Evolutionary conservation across 495 filamentous ascomycete species (phyloP).

Genomic region (Penicillium cataractarum): DNA sequence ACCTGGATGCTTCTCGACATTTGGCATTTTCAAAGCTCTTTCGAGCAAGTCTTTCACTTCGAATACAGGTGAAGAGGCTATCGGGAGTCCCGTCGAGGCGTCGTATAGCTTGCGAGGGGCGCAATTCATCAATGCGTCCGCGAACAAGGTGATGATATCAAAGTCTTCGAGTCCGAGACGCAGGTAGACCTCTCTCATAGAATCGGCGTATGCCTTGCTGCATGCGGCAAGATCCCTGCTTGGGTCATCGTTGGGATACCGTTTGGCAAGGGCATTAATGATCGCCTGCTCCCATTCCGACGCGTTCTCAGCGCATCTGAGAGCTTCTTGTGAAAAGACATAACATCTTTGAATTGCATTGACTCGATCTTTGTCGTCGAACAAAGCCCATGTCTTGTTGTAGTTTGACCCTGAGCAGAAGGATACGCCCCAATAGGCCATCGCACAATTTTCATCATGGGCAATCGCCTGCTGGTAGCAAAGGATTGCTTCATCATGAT

Average conservation of each 20-base stretch:
- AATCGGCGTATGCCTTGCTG: conserved; percentile 57
- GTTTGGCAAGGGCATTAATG: conserved; percentile 53
- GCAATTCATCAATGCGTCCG: conserved; percentile 67
- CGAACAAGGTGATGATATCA: conserved; percentile 61
- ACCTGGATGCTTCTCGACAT: conserved; percentile 54
- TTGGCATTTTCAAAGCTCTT: conserved; percentile 41
- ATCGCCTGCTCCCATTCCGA: conserved; percentile 54
- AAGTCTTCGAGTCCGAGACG: conserved; percentile 51
- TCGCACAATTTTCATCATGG: conserved; percentile 54
- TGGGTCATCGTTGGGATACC: conserved; percentile 47
- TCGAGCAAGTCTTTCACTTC: conserved; percentile 59
- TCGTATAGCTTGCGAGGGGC: conserved; percentile 67
- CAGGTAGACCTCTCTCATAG: conserved; percentile 58
- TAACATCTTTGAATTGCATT: conserved; percentile 50
- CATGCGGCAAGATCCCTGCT: conserved; percentile 45
- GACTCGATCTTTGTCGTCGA: conserved; percentile 46
- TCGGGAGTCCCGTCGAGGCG: conserved; percentile 55
- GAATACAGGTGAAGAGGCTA: conserved; percentile 50
- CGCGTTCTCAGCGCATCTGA: conserved; percentile 24
- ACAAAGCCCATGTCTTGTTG: conserved; percentile 68
- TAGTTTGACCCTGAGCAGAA: conserved; percentile 68
- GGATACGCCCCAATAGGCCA: conserved; percentile 69
- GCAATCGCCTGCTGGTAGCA: conserved; percentile 63
- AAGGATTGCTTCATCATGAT: conserved; percentile 60
- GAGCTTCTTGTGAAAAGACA: conserved; percentile 41